A percentile compares a stretch with the other conserved stretches of the same genome.
phyloP scores from a whole-genome alignment of 2,329 filamentous ascomycete genomes.

The Dactylonectria estremocensis region DNA sequence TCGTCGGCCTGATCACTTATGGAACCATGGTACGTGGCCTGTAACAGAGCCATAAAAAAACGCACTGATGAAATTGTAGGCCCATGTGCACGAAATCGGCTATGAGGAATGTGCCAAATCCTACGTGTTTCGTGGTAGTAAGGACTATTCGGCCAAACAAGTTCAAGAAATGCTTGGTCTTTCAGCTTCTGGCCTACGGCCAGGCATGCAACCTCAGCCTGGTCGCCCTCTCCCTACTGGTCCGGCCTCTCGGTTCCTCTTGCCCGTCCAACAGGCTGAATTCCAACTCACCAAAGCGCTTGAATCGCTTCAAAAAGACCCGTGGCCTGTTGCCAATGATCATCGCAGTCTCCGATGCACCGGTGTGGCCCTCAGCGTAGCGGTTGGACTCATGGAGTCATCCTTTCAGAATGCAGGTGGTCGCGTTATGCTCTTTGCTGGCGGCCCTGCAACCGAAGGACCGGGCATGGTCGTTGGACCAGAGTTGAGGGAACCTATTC shows the following conservation, averaged over 20 bases:
- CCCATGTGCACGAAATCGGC: slow-evolving; percentile 97
- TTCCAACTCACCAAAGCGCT: slow-evolving; percentile 97
- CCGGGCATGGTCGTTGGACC: slow-evolving; percentile 97
- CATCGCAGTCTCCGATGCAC: slow-evolving; percentile 92
- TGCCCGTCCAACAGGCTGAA: slow-evolving; percentile 95
- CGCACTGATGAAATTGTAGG: slow-evolving; percentile 62
- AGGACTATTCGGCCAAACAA: slow-evolving; percentile 98
- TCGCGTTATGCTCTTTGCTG: slow-evolving; percentile 97
- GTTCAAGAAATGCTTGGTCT: slow-evolving; percentile 99
- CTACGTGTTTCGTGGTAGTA: slow-evolving; percentile 97
- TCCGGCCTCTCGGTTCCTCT: slow-evolving; percentile 88
- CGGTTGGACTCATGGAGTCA: slow-evolving; percentile 91
- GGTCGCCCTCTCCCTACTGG: slow-evolving; percentile 84
- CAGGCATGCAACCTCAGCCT: slow-evolving; percentile 80
- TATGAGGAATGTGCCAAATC: slow-evolving; percentile 99
- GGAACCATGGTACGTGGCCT: slow-evolving; percentile 84
- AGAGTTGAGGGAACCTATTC: slow-evolving; percentile 95
- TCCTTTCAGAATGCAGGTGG: slow-evolving; percentile 97
- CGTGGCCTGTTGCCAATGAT: slow-evolving; percentile 97
- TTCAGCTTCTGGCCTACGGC: slow-evolving; percentile 79
- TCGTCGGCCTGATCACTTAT: slow-evolving; percentile 88
- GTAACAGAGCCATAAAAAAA: neutral
- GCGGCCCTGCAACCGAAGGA: slow-evolving; percentile 94
- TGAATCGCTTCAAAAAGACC: slow-evolving; percentile 95
- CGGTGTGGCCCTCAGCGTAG: slow-evolving; percentile 95